Evolutionary conservation across 352 stramenopile genomes (phyloP), one percentile per base, ranked within the genome.

Genomic region (Blastocystis sp.): DNA sequence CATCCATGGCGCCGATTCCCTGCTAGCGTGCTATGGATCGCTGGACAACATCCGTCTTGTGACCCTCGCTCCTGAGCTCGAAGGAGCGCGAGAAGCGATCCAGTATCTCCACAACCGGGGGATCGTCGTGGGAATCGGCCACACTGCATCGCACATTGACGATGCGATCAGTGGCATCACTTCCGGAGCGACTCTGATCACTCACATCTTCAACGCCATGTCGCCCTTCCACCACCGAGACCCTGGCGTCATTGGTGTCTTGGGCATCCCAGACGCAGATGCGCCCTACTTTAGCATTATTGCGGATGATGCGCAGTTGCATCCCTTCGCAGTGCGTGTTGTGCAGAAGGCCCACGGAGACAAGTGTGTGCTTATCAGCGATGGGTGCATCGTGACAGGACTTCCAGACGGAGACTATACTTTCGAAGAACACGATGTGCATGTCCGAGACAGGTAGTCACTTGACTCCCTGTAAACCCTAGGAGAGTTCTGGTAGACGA

Each of bases 131-230:
- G 94, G 91, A 41, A 93, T 92, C 3, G 93, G 93, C 45, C 94
- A 97, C 87, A 96, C 93, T 1, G 79, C 92, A 41, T 93, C 93
- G 26, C 93, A 90, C 8, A 91, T 95, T 26, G 90, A 93, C n/a
- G 89, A 94, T 45, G 93, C 92, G 43, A 91, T 94, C 15, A 76
- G 91, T 15, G 94, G 92, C 15, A 82, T 94, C 6, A 70, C 92
- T 8, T 80, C 88, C 66, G 94, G 94, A 4, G 90, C 94, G 23
- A 92, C 91, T 45, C 93, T 96, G 90, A 91, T 96, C 41, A 97
- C 94, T 89, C 94, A 97, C 90, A 79, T 96, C n/a, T 97, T 95
- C 91, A 97, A 96, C 82, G 94, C 94, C 9, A 97, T 97, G 94
- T 92, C 91, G n/a, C 91, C 92, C 7, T 96, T 97, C 91, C 94